These are phyloP conservation scores for Priceomyces carsonii DNA, from an alignment of 805 yeast species.

Conservation along the genomic window DNA sequence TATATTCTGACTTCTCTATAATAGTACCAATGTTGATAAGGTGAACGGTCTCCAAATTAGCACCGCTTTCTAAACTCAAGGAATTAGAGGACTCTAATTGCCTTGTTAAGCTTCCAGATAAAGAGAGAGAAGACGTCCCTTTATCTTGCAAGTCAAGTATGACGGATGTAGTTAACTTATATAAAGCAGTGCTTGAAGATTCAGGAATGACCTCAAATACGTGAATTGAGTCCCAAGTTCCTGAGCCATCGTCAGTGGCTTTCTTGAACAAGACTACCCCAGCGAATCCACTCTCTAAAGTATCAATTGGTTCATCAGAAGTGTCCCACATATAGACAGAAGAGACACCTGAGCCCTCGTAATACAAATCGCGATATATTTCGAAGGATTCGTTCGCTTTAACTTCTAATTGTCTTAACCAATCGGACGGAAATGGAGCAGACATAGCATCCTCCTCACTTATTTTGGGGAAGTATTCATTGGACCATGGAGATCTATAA, in stretches of 20 bases:
- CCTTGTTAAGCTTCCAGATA: slow-evolving; percentile 85
- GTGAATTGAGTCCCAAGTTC: slow-evolving; percentile 92
- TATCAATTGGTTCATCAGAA: slow-evolving; percentile 50
- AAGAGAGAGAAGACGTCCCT: slow-evolving; percentile 30
- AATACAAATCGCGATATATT: slow-evolving; percentile 87
- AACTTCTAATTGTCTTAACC: slow-evolving; percentile 71
- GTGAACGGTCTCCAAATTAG: slow-evolving; percentile 60
- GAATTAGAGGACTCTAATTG: slow-evolving; percentile 64
- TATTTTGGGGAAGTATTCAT: slow-evolving; percentile 58
- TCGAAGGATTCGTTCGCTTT: slow-evolving; percentile 90
- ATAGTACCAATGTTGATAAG: slow-evolving; percentile 81
- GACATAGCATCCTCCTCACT: slow-evolving; percentile 55
- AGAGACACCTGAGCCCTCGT: slow-evolving; percentile 85
- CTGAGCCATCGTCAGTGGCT: slow-evolving; percentile 47
- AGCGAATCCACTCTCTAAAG: slow-evolving; percentile 64
- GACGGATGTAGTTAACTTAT: slow-evolving; percentile 84
- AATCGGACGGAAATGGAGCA: slow-evolving; percentile 71
- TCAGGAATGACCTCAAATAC: slow-evolving; percentile 73
- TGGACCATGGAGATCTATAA: slow-evolving; percentile 88
- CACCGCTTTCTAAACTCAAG: slow-evolving; percentile 31
- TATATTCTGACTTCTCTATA: slow-evolving; percentile 86
- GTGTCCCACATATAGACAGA: slow-evolving; percentile 92
- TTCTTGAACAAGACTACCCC: slow-evolving; percentile 90
- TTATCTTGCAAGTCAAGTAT: slow-evolving; percentile 62
- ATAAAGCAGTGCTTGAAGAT: slow-evolving; percentile 40